These are phyloP conservation scores for Dalbergia cochinchinensis DNA, from an alignment of 306 rosid species.

Conservation along the genomic window DNA sequence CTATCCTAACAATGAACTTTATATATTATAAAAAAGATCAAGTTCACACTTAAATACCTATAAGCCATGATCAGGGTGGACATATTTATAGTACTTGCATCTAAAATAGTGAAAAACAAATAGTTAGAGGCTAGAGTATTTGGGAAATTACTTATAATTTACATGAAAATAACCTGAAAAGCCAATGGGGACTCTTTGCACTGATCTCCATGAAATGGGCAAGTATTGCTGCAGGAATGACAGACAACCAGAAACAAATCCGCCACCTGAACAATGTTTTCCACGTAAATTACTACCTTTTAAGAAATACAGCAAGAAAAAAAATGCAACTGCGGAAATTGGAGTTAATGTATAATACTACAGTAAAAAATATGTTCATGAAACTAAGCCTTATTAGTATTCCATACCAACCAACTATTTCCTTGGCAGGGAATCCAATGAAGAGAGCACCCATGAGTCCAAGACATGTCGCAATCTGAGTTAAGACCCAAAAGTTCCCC, in stretches of 20 bases:
- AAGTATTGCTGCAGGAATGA: slow-evolving; percentile 68
- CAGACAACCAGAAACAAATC: slow-evolving; percentile 80
- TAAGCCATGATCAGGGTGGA: slow-evolving; percentile 23
- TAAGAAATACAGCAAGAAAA: slow-evolving; percentile 8
- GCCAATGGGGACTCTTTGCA: slow-evolving; percentile 93
- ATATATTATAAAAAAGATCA: slow-evolving; percentile 32
- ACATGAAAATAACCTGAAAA: slow-evolving; percentile 70
- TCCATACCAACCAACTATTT: slow-evolving; percentile 81
- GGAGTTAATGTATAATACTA: slow-evolving; percentile 12
- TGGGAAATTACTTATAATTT: slow-evolving; percentile 32
- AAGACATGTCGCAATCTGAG: slow-evolving; percentile 87
- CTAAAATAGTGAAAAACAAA: slow-evolving; percentile 38
- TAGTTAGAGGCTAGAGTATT: background rate
- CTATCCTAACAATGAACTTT: slow-evolving; percentile 7
- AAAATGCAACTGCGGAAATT: slow-evolving; percentile 13
- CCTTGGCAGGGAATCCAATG: slow-evolving; percentile 82
- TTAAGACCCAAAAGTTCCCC: slow-evolving; percentile 86
- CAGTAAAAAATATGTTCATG: slow-evolving; percentile 29
- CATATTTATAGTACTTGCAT: slow-evolving; percentile 28
- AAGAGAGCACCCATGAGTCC: slow-evolving; percentile 79
- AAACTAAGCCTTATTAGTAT: slow-evolving; percentile 23
- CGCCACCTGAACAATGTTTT: slow-evolving; percentile 77
- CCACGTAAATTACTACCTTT: slow-evolving; percentile 27
- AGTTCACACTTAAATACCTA: slow-evolving; percentile 29
- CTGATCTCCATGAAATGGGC: slow-evolving; percentile 82